Evolutionary conservation across 148 eudicot species (phyloP).

Genomic region (Fallopia convolvulus): DNA sequence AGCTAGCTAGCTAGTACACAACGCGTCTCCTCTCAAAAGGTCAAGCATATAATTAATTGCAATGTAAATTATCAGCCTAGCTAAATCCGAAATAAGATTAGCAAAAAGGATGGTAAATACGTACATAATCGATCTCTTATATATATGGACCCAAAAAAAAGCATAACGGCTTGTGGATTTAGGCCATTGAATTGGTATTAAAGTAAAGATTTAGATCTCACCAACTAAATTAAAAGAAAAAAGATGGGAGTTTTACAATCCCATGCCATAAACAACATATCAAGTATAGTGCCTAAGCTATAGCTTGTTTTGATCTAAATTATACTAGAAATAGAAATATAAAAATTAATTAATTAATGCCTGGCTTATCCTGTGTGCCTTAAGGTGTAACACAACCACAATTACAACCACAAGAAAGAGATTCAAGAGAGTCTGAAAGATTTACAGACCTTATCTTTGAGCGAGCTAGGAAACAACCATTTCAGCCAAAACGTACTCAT

Average conservation of each 20-base stretch:
- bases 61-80: background rate
- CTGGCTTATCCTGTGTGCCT: constrained; percentile 5
- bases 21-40: too few species aligned
- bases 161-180: background rate
- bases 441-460: background rate
- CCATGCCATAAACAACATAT: background rate
- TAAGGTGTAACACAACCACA: background rate
- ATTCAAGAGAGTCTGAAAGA: background rate
- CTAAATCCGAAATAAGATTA: background rate
- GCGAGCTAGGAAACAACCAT: background rate
- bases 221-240: background rate
- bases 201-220: background rate
- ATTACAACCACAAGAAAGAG: too few species aligned
- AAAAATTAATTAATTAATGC: background rate
- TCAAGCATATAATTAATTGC: background rate
- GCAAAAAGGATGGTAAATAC: too few species aligned
- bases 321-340: background rate
- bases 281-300: background rate
- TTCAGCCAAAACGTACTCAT: background rate
- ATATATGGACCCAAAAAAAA: too few species aligned
- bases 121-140: too few species aligned
- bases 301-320: background rate
- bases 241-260: background rate
- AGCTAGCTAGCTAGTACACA: too few species aligned
- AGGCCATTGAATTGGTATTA: background rate